Conservation (phyloP, 2,329 filamentous ascomycete species). For the Reticulascus tulasneorum region DNA sequence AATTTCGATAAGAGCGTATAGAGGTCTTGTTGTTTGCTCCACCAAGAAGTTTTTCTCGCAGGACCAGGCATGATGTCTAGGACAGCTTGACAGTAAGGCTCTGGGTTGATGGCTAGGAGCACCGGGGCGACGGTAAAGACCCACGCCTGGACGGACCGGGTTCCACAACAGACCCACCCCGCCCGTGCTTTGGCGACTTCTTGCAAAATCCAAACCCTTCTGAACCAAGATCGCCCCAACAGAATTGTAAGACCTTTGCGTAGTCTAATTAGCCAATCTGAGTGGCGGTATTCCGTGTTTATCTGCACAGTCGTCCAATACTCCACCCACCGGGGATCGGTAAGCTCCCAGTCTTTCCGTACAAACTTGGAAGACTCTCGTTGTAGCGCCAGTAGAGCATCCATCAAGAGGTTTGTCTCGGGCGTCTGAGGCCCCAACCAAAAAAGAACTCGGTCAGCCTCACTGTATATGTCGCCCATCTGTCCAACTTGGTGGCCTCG, state of each 20-base stretch:
- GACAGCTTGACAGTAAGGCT: neutral
- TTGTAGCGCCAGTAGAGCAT: neutral
- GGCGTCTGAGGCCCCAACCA: constrained; percentile 1
- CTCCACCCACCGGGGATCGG: neutral
- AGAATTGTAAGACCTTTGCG: neutral
- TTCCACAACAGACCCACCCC: neutral
- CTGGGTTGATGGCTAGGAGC: neutral
- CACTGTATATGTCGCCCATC: constrained; percentile 8
- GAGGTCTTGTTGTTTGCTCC: neutral
- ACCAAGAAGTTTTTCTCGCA: neutral
- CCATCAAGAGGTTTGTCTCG: neutral
- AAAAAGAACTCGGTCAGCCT: constrained; percentile 4
- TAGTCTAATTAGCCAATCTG: neutral
- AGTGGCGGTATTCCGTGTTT: neutral
- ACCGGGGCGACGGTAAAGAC: neutral
- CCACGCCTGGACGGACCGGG: neutral
- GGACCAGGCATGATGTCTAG: constrained; percentile 4
- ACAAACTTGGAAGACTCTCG: neutral
- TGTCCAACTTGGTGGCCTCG: constrained; percentile 4
- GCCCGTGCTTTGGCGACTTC: neutral
- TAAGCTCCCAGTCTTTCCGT: neutral
- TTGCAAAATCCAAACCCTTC: constrained; percentile 5
- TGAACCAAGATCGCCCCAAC: neutral
- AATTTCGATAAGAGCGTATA: neutral
- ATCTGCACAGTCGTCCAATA: neutral